Base-by-base conservation (phyloP, 441 rosid species). In the Iberis amara region DNA sequence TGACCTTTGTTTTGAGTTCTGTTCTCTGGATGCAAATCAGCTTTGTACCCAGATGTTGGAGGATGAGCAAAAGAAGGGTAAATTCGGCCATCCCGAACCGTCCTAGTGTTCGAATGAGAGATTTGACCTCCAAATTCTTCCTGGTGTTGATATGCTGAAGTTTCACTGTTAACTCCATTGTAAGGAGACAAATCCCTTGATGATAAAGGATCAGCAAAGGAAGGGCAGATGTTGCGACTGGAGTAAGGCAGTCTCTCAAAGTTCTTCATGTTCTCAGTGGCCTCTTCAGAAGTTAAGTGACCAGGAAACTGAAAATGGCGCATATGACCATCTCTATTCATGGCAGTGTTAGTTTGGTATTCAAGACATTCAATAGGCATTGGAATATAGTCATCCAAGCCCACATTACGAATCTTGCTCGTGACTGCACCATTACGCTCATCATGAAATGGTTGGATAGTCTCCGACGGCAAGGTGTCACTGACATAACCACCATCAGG, bases 161-260 rank as follows among this genome's bases (percentile, higher is more conserved):
- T 12, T 56, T 50, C 45, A 10, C 50, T 21, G 31, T 38, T 51
- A 10, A 52, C 37, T 52, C 18, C 21, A 1, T 52, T 38, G 8
- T 45, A 39, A 8, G 60, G 38, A 52, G 60, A 51, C 55, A 44
- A 48, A 47, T 41, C 67, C 49, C 54, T 58, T 47, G 52, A 62
- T 37, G 66, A 27, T 27, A 6, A 35, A 55, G 37, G 54, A 66
- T 32, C 10, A 52, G 52, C 45, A 62, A 58, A 64, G 31, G 73
- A 66, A 57, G 69, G 74, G 60, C 28, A 26, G 47, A 61, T 68
- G 44, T 32, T 46, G 11, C 15, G 68, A 43, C 62, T 50, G 37
- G 21, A 18, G 21, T 18, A 18, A 18, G 21, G 21, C 21, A 18
- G 3, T 3, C 21, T 18, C 21, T 18, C 21, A 18, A 18, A 18